Evolutionary conservation across 768 basidiomycete species (phyloP).

Genomic region (Rhizopogon vesiculosus): DNA sequence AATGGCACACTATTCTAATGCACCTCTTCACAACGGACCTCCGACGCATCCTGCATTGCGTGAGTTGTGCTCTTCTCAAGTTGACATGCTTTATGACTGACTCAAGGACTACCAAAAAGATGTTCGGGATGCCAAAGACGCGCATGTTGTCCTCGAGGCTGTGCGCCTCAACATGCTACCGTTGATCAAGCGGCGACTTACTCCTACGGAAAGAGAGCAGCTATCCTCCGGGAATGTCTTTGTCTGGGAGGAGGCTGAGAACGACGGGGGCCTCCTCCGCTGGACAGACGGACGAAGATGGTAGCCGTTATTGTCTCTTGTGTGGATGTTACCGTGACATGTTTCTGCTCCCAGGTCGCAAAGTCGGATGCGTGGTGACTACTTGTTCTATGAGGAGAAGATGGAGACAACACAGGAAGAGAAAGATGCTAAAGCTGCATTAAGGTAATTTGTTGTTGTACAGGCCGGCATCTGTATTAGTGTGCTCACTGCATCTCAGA

Average conservation of each 20-base stretch:
- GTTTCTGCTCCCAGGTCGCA: slow-evolving; percentile 54
- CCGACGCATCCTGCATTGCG: slow-evolving; percentile 27
- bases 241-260: slow-evolving; percentile 82
- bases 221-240: slow-evolving; percentile 72
- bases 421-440: slow-evolving; percentile 73
- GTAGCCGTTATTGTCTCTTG: slow-evolving; percentile 29
- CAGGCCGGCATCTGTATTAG: slow-evolving; percentile 7
- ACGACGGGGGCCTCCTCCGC: slow-evolving; percentile 60
- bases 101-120: slow-evolving; percentile 34
- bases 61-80: slow-evolving; percentile 11
- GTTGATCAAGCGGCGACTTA: slow-evolving; percentile 66
- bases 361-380: slow-evolving; percentile 80
- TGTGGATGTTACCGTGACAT: not conserved
- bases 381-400: slow-evolving; percentile 81
- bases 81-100: not conserved
- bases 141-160: slow-evolving; percentile 72
- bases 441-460: slow-evolving; percentile 43
- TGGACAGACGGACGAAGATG: slow-evolving; percentile 85
- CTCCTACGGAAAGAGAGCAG: slow-evolving; percentile 64
- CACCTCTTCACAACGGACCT: slow-evolving; percentile 16
- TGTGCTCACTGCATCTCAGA: slow-evolving; percentile 25
- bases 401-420: slow-evolving; percentile 78
- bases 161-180: slow-evolving; percentile 68
- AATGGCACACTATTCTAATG: slow-evolving; percentile 10
- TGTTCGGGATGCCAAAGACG: slow-evolving; percentile 75